phyloP scores from a whole-genome alignment of 257 asterid species.

The Verbascum thapsus region DNA sequence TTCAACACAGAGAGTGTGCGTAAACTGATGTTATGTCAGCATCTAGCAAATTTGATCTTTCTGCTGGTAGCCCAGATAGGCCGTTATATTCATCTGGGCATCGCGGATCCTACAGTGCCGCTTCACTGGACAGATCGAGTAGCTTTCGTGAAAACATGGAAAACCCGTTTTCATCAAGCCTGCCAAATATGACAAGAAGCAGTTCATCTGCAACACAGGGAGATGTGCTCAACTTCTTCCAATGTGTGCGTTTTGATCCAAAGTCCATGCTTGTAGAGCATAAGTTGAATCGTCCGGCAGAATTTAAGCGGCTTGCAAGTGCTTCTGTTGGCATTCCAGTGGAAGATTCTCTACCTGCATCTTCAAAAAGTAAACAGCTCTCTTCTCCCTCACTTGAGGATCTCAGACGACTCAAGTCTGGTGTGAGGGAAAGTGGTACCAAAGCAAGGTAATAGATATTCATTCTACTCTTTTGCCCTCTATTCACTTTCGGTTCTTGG shows the following conservation, averaged over 20 bases:
- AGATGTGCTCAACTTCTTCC: slow-evolving; percentile 74
- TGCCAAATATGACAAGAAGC: slow-evolving; percentile 78
- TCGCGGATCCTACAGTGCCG: slow-evolving; percentile 69
- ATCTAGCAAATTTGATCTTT: slow-evolving; percentile 76
- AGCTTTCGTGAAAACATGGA: slow-evolving; percentile 79
- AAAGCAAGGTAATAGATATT: slow-evolving; percentile 70
- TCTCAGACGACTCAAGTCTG: slow-evolving; percentile 71
- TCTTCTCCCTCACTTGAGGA: slow-evolving; percentile 74
- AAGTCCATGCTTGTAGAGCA: slow-evolving; percentile 78
- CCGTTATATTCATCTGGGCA: slow-evolving; percentile 64
- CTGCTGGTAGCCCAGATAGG: slow-evolving; percentile 91
- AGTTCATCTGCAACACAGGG: slow-evolving; percentile 66
- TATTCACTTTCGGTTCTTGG: slow-evolving; percentile 20
- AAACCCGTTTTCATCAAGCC: slow-evolving; percentile 65
- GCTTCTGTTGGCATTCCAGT: slow-evolving; percentile 71
- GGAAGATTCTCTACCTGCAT: slow-evolving; percentile 62
- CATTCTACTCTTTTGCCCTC: slow-evolving; percentile 8
- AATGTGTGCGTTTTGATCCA: slow-evolving; percentile 86
- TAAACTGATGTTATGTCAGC: slow-evolving; percentile 85
- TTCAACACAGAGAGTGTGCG: slow-evolving; percentile 54
- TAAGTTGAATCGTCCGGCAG: slow-evolving; percentile 72
- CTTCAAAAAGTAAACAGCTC: slow-evolving; percentile 56
- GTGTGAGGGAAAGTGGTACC: slow-evolving; percentile 69
- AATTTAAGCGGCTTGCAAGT: slow-evolving; percentile 74
- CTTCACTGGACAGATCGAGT: slow-evolving; percentile 79